phyloP scores from a whole-genome alignment of 1,139 yeast species.

The Blastobotrys aristatus region DNA sequence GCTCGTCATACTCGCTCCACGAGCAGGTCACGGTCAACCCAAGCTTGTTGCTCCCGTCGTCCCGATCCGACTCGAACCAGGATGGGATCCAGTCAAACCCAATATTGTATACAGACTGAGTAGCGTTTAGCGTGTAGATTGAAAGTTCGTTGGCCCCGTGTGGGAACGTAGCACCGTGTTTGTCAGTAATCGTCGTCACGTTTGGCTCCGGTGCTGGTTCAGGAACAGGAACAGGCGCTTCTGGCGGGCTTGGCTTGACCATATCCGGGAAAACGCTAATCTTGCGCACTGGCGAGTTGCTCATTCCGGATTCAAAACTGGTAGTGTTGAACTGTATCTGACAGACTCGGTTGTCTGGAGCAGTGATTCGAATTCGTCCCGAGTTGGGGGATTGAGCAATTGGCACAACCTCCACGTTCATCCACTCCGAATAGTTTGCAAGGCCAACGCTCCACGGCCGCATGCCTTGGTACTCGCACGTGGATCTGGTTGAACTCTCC shows the following conservation, averaged over 20 bases:
- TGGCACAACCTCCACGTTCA: constrained; percentile 19
- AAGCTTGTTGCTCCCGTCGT: constrained; percentile 34
- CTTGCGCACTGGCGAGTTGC: constrained; percentile 56
- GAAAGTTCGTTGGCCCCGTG: constrained; percentile 58
- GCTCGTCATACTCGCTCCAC: constrained; percentile 66
- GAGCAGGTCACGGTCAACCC: constrained; percentile 58
- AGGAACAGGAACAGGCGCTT: constrained; percentile 2
- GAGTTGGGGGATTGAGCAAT: constrained; percentile 48
- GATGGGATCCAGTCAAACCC: constrained; percentile 78
- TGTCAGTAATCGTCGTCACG: constrained; percentile 10
- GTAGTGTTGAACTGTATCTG: constrained; percentile 51
- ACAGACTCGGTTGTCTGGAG: constrained; percentile 61
- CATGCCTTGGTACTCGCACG: constrained; percentile 49
- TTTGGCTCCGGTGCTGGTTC: neutral
- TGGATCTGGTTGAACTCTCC: constrained; percentile 46
- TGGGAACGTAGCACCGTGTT: constrained; percentile 23
- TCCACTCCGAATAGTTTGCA: constrained; percentile 40
- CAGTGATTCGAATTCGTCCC: constrained; percentile 57
- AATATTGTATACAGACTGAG: constrained; percentile 47
- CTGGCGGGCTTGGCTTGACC: neutral
- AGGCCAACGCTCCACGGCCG: constrained; percentile 48
- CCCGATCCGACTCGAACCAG: constrained; percentile 44
- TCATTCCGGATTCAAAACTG: constrained; percentile 32
- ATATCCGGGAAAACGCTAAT: constrained; percentile 45
- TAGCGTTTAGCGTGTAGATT: constrained; percentile 62